phyloP scores from a whole-genome alignment of 441 rosid genomes.

The Iberis amara region DNA sequence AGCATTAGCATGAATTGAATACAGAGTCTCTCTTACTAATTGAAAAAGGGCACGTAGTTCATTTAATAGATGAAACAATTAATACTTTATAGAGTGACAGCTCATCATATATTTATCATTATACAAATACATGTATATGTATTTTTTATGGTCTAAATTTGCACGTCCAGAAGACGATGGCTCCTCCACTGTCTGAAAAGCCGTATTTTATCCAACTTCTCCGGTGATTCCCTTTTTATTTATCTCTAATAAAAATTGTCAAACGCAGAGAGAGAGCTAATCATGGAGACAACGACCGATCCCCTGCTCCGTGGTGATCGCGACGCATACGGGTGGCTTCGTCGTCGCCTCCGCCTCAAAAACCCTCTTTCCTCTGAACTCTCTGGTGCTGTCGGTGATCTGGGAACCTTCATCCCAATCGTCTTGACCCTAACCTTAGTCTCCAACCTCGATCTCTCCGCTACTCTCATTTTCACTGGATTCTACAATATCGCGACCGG shows the following conservation, averaged over 20 bases:
- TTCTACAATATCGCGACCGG: conserved; percentile 63
- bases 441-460: conserved; percentile 57
- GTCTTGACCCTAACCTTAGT: conserved; percentile 73
- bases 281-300: conserved; percentile 30
- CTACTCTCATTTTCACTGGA: conserved; percentile 66
- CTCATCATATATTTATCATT: no score
- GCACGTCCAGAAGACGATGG: background rate
- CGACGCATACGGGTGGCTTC: conserved; percentile 39
- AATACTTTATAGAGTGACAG: no score
- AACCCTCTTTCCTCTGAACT: conserved; percentile 53
- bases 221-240: background rate
- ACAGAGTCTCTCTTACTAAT: no score
- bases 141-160: background rate
- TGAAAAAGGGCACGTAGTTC: no score
- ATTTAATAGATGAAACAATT: no score
- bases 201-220: conserved; percentile 31
- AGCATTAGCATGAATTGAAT: no score
- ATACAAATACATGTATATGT: no score
- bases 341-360: conserved; percentile 38
- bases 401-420: conserved; percentile 86
- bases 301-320: conserved; percentile 31
- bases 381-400: conserved; percentile 87
- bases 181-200: conserved; percentile 24
- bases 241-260: background rate
- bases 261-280: background rate